These are phyloP conservation scores for Furcasterigmium furcatum DNA, from an alignment of 2,329 filamentous ascomycete genomes.

Conservation along the genomic window DNA sequence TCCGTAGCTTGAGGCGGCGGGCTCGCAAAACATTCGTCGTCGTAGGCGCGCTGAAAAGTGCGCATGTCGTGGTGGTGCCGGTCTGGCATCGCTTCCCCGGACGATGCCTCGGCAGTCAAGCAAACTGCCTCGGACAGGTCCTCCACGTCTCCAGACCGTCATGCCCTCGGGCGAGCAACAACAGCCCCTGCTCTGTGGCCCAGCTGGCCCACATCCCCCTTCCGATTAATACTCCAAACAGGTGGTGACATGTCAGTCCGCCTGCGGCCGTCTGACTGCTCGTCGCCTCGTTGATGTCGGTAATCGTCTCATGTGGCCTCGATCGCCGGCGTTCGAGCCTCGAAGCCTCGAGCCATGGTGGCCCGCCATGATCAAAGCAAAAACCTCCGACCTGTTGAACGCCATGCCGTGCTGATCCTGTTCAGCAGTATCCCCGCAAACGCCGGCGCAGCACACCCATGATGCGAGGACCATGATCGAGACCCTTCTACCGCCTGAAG, in stretches of 20 bases:
- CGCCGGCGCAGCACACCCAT: conserved; percentile 1
- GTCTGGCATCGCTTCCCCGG: too few relatives aligned
- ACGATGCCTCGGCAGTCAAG: too few relatives aligned
- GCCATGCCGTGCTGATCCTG: neutral
- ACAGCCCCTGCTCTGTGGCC: too few relatives aligned
- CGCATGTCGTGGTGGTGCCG: too few relatives aligned
- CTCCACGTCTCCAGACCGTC: neutral
- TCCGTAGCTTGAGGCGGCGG: neutral
- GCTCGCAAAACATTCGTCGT: too few relatives aligned
- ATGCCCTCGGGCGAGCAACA: too few relatives aligned
- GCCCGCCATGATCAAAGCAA: neutral
- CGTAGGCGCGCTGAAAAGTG: too few relatives aligned
- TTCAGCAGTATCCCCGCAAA: neutral
- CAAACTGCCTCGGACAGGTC: neutral
- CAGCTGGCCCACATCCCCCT: neutral
- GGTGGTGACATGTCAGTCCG: neutral
- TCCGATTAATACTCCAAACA: neutral
- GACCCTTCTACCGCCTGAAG: neutral
- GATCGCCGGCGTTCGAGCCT: neutral
- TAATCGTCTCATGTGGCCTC: neutral
- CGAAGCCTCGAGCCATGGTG: neutral
- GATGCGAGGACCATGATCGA: neutral
- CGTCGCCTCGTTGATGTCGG: neutral
- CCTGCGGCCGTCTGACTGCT: neutral
- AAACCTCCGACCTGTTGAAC: neutral